Evolutionary conservation across 768 basidiomycete species (phyloP).

Genomic region (Xanthoconium purpureum): DNA sequence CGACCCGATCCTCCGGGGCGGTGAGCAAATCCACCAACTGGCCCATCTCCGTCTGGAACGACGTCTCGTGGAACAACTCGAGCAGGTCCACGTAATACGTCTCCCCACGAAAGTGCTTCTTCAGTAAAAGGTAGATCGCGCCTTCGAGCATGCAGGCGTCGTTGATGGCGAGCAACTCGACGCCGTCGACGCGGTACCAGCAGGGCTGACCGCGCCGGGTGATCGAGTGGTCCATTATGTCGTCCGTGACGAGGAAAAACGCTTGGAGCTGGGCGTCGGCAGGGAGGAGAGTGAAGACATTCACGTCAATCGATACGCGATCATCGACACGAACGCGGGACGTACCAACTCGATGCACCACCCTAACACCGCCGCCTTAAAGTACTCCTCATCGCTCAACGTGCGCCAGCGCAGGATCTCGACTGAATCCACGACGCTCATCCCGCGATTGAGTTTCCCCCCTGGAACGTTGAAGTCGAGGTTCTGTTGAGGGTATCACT

Average conservation of each 20-base stretch:
- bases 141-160: constrained; percentile 95
- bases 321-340: constrained; percentile 6
- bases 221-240: constrained; percentile 95
- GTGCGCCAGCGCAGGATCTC: constrained; percentile 76
- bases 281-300: too few species aligned
- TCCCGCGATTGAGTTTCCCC: constrained; percentile 94
- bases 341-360: constrained; percentile 95
- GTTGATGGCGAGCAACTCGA: constrained; percentile 86
- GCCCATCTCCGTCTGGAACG: constrained; percentile 93
- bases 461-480: constrained; percentile 94
- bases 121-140: constrained; percentile 89
- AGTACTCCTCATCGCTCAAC: constrained; percentile 81
- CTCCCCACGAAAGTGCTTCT: constrained; percentile 77
- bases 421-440: constrained; percentile 91
- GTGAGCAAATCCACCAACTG: constrained; percentile 96
- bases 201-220: constrained; percentile 94
- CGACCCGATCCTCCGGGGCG: constrained; percentile 86
- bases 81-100: constrained; percentile 85
- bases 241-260: constrained; percentile 88
- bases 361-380: constrained; percentile 82
- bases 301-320: background rate
- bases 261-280: constrained; percentile 96
- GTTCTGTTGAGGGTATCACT: constrained; percentile 32
- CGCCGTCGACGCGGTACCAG: constrained; percentile 72
- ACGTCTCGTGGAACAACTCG: constrained; percentile 82